Evolutionary conservation across 345 rosid genomes (phyloP).

Genomic region (Eucalyptus tenuipes): DNA sequence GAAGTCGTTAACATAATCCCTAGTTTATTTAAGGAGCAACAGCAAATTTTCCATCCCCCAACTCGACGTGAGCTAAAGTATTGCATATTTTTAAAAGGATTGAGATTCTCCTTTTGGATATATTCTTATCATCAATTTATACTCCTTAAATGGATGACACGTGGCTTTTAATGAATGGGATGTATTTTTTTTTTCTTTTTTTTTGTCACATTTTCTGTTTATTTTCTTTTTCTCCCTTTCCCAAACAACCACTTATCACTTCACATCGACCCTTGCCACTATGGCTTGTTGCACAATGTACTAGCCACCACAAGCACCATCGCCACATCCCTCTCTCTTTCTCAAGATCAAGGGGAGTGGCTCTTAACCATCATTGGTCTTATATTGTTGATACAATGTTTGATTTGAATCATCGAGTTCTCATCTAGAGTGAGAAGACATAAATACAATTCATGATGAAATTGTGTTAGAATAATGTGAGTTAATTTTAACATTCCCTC

Average conservation of each 20-base stretch:
- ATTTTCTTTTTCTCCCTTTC: neutral
- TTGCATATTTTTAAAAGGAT: neutral
- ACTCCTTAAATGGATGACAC: neutral
- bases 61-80: neutral
- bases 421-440: neutral
- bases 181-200: neutral
- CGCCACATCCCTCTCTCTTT: neutral
- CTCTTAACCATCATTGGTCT: neutral
- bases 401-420: neutral
- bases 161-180: neutral
- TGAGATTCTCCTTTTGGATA: neutral
- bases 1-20: neutral
- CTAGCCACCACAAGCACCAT: neutral
- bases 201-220: too few species aligned
- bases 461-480: neutral
- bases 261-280: neutral
- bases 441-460: neutral
- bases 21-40: neutral
- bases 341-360: neutral
- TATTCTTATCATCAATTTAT: neutral
- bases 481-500: neutral
- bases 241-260: neutral
- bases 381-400: neutral
- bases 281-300: fast-evolving
- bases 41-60: neutral